These are phyloP conservation scores for Acaromyces ingoldii DNA, from an alignment of 1,284 basidiomycete species.

Conservation along the genomic window DNA sequence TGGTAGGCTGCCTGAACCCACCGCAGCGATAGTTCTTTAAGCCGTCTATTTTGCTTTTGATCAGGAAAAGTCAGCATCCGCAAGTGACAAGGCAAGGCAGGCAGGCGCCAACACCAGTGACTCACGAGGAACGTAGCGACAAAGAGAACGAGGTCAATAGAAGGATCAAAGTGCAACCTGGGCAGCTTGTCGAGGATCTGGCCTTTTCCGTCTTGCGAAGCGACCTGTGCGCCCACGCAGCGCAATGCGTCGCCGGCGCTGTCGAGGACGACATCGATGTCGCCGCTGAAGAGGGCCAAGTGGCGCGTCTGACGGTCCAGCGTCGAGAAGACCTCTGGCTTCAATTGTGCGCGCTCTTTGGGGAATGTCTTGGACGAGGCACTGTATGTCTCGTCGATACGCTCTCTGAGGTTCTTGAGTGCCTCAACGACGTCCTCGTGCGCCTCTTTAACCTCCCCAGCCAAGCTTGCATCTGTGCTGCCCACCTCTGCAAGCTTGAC, in stretches of 20 bases:
- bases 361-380: too few species aligned
- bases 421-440: slow-evolving; percentile 32
- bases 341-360: slow-evolving; percentile 15
- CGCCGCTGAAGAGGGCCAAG: background rate
- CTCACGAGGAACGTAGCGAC: background rate
- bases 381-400: slow-evolving; percentile 39
- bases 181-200: background rate
- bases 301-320: background rate
- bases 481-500: slow-evolving; percentile 9
- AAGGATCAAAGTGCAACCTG: background rate
- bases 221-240: background rate
- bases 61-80: too few species aligned
- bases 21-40: too few species aligned
- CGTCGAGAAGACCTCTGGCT: slow-evolving; percentile 27
- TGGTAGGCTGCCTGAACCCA: background rate
- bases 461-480: background rate
- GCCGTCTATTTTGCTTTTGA: too few species aligned
- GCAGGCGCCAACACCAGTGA: too few species aligned
- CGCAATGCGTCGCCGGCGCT: background rate
- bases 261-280: background rate
- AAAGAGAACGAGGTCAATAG: background rate
- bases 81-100: too few species aligned
- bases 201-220: background rate
- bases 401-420: slow-evolving; percentile 22
- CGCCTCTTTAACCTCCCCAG: slow-evolving; percentile 13